phyloP scores from a whole-genome alignment of 2,329 filamentous ascomycete species.

The Metarhizium album region DNA sequence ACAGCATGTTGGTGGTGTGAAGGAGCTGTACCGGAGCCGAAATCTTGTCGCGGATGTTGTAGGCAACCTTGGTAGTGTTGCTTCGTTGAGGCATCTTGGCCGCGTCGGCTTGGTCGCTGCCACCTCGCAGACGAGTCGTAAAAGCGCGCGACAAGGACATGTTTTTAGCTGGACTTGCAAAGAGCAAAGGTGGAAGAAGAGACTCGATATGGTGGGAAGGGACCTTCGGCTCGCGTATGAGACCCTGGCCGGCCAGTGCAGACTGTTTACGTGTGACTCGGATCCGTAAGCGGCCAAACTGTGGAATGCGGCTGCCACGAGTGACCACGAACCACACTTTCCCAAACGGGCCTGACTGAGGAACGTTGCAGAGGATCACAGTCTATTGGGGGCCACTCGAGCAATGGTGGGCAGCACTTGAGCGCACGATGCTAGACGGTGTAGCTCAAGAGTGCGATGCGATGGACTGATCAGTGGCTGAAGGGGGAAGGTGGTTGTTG shows the following conservation, averaged over 20 bases:
- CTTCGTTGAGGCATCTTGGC: slow-evolving; percentile 34
- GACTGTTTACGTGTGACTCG: not conserved
- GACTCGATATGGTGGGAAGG: slow-evolving; percentile 4
- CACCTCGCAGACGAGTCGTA: slow-evolving; percentile 51
- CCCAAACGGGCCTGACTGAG: not conserved
- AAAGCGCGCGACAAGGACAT: slow-evolving; percentile 60
- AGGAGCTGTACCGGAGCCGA: slow-evolving; percentile 78
- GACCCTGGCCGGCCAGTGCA: not conserved
- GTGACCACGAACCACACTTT: not conserved
- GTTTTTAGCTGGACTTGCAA: slow-evolving; percentile 6
- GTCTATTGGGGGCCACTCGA: not conserved
- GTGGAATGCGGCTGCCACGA: slow-evolving; percentile 1
- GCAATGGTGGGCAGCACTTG: not conserved
- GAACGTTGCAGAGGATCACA: slow-evolving; percentile 9
- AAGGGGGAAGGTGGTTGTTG: slow-evolving; percentile 10
- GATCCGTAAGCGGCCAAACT: not conserved
- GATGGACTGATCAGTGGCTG: too few species aligned
- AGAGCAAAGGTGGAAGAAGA: not conserved
- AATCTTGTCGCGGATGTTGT: slow-evolving; percentile 57
- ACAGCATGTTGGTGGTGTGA: slow-evolving; percentile 92
- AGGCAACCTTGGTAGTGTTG: slow-evolving; percentile 37
- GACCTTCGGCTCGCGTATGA: not conserved
- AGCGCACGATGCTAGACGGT: not conserved
- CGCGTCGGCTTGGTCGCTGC: slow-evolving; percentile 33
- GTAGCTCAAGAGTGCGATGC: too few species aligned